Percentiles rank a stretch among this genome's conserved stretches.
These are phyloP conservation scores for Papiliotrema fonsecae DNA, from an alignment of 1,284 basidiomycete species.

Conservation along the genomic window DNA sequence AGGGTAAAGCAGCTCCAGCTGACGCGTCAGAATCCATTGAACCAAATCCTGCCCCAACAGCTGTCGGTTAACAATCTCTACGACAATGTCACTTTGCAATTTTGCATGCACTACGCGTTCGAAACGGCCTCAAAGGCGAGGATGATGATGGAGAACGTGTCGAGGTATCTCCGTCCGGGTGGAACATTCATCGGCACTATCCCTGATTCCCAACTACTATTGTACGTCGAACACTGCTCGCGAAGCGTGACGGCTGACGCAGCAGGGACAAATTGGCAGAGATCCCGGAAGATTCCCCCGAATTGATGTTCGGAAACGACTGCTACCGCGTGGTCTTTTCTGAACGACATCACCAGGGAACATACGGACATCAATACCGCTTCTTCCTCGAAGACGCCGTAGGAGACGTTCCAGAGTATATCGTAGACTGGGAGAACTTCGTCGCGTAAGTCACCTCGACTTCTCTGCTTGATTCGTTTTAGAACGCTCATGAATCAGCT, in stretches of 20 bases:
- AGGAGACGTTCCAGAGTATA: conserved; percentile 92
- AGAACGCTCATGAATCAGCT: conserved; percentile 50
- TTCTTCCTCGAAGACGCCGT: conserved; percentile 95
- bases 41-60: conserved; percentile 62
- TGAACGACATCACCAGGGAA: conserved; percentile 56
- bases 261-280: conserved; percentile 62
- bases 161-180: conserved; percentile 69
- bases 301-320: conserved; percentile 80
- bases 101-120: conserved; percentile 99
- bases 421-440: conserved; percentile 92
- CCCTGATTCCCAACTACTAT: conserved; percentile 72
- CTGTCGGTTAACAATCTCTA: conserved; percentile 57
- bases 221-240: conserved; percentile 67
- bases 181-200: conserved; percentile 93
- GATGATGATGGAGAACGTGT: conserved; percentile 90
- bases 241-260: neutral
- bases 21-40: conserved; percentile 56
- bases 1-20: neutral
- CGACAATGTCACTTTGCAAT: conserved; percentile 96
- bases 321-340: conserved; percentile 88
- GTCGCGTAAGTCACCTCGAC: conserved; percentile 60
- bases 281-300: conserved; percentile 57
- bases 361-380: conserved; percentile 86
- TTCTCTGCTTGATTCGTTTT: too few relatives aligned
- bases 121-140: conserved; percentile 79